Conservation (phyloP, 2,329 filamentous ascomycete genomes). For the Penicillium frequentans region DNA sequence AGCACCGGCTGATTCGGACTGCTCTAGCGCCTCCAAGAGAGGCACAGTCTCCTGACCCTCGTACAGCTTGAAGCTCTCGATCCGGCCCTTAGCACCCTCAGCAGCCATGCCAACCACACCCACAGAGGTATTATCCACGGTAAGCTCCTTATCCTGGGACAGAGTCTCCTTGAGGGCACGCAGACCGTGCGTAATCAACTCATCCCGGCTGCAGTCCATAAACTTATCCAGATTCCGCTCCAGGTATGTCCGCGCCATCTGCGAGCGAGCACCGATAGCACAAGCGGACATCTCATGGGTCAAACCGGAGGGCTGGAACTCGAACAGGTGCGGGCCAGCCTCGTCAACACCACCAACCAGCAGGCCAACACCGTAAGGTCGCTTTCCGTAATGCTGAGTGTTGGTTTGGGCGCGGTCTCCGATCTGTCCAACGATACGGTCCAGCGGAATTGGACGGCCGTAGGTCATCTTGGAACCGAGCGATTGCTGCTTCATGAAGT, state of each 20-base stretch:
- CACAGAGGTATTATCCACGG: slow-evolving; percentile 93
- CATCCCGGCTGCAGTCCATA: slow-evolving; percentile 71
- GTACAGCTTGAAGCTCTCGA: slow-evolving; percentile 85
- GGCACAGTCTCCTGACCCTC: slow-evolving; percentile 84
- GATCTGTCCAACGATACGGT: slow-evolving; percentile 86
- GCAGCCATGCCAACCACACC: slow-evolving; percentile 71
- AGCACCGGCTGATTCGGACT: slow-evolving; percentile 43
- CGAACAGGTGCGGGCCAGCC: slow-evolving; percentile 90
- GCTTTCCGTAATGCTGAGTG: slow-evolving; percentile 95
- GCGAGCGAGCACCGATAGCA: slow-evolving; percentile 90
- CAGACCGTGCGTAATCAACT: slow-evolving; percentile 87
- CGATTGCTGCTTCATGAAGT: slow-evolving; percentile 99
- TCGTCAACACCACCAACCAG: slow-evolving; percentile 93
- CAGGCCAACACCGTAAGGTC: slow-evolving; percentile 92
- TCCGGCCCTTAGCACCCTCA: slow-evolving; percentile 52
- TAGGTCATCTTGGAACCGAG: slow-evolving; percentile 94
- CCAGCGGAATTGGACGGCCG: slow-evolving; percentile 87
- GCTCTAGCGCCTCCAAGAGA: slow-evolving; percentile 73
- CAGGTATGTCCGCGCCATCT: slow-evolving; percentile 97
- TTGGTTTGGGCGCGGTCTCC: slow-evolving; percentile 96
- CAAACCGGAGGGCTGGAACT: slow-evolving; percentile 95
- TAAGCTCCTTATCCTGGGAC: slow-evolving; percentile 95
- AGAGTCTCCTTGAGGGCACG: slow-evolving; percentile 91
- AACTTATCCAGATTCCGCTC: slow-evolving; percentile 90
- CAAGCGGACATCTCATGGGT: slow-evolving; percentile 97